Percentiles rank a stretch among this genome's conserved stretches.
These are phyloP conservation scores for Avena insularis DNA, from an alignment of 176 grass and related monocot genomes.

Conservation along the genomic window DNA sequence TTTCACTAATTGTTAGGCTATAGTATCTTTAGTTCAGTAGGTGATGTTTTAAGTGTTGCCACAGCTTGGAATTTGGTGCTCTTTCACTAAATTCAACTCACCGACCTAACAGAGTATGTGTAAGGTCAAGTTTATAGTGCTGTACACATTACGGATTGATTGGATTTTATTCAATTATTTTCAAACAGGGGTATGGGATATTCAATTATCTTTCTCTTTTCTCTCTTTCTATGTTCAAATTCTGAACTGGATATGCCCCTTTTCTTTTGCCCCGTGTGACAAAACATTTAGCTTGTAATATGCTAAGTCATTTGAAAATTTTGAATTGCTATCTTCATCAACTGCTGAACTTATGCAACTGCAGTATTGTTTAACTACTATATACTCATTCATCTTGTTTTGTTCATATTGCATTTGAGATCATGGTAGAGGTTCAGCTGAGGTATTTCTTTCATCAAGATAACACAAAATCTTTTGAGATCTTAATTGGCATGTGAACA, in stretches of 20 bases:
- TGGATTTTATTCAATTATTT: neutral
- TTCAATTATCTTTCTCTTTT: neutral
- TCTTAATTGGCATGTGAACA: neutral
- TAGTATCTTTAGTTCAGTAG: neutral
- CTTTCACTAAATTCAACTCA: neutral
- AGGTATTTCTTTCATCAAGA: constrained; percentile 6
- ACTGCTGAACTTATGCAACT: neutral
- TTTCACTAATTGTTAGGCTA: neutral
- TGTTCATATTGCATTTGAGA: constrained; percentile 9
- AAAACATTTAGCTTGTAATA: constrained; percentile 10
- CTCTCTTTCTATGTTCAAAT: neutral
- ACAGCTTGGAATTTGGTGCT: constrained; percentile 1
- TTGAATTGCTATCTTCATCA: neutral
- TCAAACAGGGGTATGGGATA: neutral
- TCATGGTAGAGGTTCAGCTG: neutral
- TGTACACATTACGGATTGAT: neutral
- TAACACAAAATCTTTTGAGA: neutral
- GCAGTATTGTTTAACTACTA: neutral
- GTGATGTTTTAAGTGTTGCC: neutral
- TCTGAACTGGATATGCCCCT: neutral
- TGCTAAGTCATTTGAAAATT: neutral
- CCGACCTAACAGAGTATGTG: neutral
- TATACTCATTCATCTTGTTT: neutral
- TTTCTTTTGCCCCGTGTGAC: neutral
- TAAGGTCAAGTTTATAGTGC: neutral